Conservation (phyloP, 805 yeast species). For the Nakazawaea pomicola region DNA sequence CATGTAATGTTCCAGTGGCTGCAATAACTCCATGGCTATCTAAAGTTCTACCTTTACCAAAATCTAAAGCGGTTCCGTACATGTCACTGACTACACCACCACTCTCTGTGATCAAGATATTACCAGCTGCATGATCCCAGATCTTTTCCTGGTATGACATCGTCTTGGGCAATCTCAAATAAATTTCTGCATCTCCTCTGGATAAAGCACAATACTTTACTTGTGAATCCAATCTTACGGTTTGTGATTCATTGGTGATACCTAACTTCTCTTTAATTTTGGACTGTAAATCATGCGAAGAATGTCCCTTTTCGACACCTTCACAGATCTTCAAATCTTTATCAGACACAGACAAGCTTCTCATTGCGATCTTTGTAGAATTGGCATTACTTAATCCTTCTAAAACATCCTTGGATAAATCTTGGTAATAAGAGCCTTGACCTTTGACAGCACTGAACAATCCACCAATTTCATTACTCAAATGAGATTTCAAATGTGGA, state of each 20-base stretch:
- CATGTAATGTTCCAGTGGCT: conserved; percentile 46
- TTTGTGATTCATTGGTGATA: conserved; percentile 51
- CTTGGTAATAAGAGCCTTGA: conserved; percentile 59
- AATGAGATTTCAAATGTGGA: conserved; percentile 72
- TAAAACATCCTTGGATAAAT: conserved; percentile 30
- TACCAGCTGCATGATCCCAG: conserved; percentile 99
- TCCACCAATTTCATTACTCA: conserved; percentile 56
- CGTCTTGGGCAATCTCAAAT: conserved; percentile 80
- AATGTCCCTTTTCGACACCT: conserved; percentile 94
- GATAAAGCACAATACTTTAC: conserved; percentile 92
- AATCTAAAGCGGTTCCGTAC: conserved; percentile 67
- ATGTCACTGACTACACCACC: conserved; percentile 91
- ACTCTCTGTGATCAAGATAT: conserved; percentile 77
- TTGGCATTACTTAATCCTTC: conserved; percentile 30
- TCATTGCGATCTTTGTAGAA: conserved; percentile 55
- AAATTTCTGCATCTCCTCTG: conserved; percentile 88
- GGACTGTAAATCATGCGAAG: conserved; percentile 83
- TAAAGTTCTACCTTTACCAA: conserved; percentile 80
- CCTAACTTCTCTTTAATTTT: conserved; percentile 60
- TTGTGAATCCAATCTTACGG: conserved; percentile 88
- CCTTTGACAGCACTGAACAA: conserved; percentile 66
- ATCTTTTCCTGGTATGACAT: conserved; percentile 83
- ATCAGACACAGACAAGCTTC: conserved; percentile 27
- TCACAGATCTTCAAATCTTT: conserved; percentile 68
- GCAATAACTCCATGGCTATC: conserved; percentile 93